Evolutionary conservation across 1,284 basidiomycete species (phyloP).

Genomic region (Leccinum griseonigrum): DNA sequence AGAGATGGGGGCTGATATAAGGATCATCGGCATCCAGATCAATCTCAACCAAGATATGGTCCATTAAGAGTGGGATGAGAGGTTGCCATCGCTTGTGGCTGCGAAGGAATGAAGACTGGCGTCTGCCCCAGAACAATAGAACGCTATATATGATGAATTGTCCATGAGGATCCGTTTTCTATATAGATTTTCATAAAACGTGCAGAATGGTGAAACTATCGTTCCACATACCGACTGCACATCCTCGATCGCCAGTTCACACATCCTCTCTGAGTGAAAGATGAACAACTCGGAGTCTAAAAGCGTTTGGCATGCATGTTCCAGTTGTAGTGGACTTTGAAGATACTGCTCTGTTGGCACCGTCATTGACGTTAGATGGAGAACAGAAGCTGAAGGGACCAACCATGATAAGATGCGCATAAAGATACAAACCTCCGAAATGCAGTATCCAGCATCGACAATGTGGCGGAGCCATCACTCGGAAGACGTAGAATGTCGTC

Average conservation of each 20-base stretch:
- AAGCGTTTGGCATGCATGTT: conserved; percentile 74
- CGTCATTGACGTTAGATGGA: conserved; percentile 12
- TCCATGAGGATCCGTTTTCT: conserved; percentile 88
- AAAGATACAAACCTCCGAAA: conserved; percentile 75
- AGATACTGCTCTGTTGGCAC: conserved; percentile 69
- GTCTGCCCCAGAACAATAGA: conserved; percentile 74
- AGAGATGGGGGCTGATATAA: conserved; percentile 43
- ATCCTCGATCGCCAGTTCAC: conserved; percentile 71
- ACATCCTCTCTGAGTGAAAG: conserved; percentile 89
- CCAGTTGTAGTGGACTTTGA: conserved; percentile 74
- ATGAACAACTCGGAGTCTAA: conserved; percentile 82
- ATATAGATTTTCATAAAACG: conserved; percentile 11
- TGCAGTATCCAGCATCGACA: conserved; percentile 75
- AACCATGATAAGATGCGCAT: conserved; percentile 83
- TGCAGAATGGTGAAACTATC: neutral
- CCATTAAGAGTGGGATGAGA: conserved; percentile 79
- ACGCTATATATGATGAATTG: conserved; percentile 81
- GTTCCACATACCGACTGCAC: conserved; percentile 56
- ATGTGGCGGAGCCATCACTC: conserved; percentile 54
- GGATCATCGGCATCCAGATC: conserved; percentile 65
- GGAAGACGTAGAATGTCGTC: conserved; percentile 77
- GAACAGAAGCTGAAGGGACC: conserved; percentile 29
- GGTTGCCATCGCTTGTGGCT: conserved; percentile 80
- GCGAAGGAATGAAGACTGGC: conserved; percentile 68
- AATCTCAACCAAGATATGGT: conserved; percentile 69